phyloP scores from a whole-genome alignment of 805 yeast genomes.

The Kluyveromyces wickerhamii region DNA sequence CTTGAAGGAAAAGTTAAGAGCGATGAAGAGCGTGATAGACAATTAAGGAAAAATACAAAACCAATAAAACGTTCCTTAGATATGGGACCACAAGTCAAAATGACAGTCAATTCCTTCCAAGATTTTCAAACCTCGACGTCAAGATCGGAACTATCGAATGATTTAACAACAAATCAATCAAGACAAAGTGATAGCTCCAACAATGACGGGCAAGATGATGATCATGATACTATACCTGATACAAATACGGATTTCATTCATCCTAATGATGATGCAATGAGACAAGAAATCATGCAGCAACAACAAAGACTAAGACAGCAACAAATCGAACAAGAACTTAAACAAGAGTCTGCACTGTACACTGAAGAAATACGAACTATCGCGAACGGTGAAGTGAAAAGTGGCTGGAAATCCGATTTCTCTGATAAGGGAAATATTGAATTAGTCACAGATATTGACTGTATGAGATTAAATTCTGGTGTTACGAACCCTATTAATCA shows the following conservation, averaged over 20 bases:
- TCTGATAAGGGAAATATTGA: slow-evolving; percentile 72
- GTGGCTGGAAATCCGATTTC: slow-evolving; percentile 95
- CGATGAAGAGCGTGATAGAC: slow-evolving; percentile 35
- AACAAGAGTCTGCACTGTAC: slow-evolving; percentile 38
- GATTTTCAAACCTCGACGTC: slow-evolving; percentile 10
- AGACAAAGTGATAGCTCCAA: slow-evolving; percentile 9
- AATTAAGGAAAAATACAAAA: slow-evolving; percentile 22
- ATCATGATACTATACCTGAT: slow-evolving; percentile 24
- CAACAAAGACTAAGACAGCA: slow-evolving; percentile 28
- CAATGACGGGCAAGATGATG: slow-evolving; percentile 19
- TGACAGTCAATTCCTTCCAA: slow-evolving; percentile 29
- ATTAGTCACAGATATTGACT: slow-evolving; percentile 61
- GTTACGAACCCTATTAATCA: slow-evolving; percentile 38
- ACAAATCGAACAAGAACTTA: slow-evolving; percentile 25
- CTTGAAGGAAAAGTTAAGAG: slow-evolving; percentile 20
- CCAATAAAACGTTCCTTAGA: slow-evolving; percentile 33
- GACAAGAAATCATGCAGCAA: slow-evolving; percentile 27
- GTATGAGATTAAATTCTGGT: slow-evolving; percentile 51
- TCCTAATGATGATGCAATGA: slow-evolving; percentile 31
- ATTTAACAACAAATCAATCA: slow-evolving; percentile 11
- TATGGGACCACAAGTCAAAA: slow-evolving; percentile 32
- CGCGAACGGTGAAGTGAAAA: slow-evolving; percentile 70
- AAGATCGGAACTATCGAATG: slow-evolving; percentile 1
- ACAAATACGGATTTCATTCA: slow-evolving; percentile 24
- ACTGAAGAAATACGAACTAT: slow-evolving; percentile 69